Evolutionary conservation across 2,329 filamentous ascomycete species (phyloP).

Genomic region (Exophiala phaeomuriformis): DNA sequence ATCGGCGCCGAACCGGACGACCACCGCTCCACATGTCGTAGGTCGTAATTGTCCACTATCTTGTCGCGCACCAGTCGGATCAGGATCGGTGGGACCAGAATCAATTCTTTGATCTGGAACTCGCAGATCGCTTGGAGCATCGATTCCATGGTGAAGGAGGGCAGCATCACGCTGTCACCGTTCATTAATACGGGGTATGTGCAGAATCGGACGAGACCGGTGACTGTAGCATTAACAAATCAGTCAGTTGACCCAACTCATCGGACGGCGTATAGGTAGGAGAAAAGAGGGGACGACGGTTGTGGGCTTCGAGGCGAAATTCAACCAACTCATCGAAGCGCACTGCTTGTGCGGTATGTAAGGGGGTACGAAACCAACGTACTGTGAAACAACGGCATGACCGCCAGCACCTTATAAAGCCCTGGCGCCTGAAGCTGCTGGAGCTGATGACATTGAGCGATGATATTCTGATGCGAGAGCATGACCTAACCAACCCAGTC

Average conservation of each 20-base stretch:
- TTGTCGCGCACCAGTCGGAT: conserved; percentile 54
- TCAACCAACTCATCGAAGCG: no score
- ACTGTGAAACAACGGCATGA: conserved; percentile 55
- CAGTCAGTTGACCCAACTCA: no score
- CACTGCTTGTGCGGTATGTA: no score
- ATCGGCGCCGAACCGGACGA: conserved; percentile 56
- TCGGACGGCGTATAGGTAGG: no score
- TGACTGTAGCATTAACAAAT: conserved; percentile 33
- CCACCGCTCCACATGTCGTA: conserved; percentile 50
- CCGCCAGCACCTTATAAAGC: conserved; percentile 48
- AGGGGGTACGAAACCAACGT: background rate
- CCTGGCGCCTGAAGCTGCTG: conserved; percentile 36
- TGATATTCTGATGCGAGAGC: conserved; percentile 50
- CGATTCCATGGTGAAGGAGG: conserved; percentile 52
- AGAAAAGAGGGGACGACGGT: no score
- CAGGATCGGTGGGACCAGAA: conserved; percentile 55
- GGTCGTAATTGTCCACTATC: conserved; percentile 43
- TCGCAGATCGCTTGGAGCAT: conserved; percentile 50
- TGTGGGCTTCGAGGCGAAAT: no score
- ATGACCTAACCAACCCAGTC: conserved; percentile 38
- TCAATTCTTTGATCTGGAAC: conserved; percentile 49
- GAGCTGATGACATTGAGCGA: conserved; percentile 56
- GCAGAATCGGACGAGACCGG: conserved; percentile 55
- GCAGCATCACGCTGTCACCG: conserved; percentile 57
- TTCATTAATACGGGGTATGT: conserved; percentile 58